A percentile compares a stretch with the other conserved stretches of the same genome.
These are phyloP conservation scores for Suillus lakei DNA, from an alignment of 768 basidiomycete species.

Conservation along the genomic window DNA sequence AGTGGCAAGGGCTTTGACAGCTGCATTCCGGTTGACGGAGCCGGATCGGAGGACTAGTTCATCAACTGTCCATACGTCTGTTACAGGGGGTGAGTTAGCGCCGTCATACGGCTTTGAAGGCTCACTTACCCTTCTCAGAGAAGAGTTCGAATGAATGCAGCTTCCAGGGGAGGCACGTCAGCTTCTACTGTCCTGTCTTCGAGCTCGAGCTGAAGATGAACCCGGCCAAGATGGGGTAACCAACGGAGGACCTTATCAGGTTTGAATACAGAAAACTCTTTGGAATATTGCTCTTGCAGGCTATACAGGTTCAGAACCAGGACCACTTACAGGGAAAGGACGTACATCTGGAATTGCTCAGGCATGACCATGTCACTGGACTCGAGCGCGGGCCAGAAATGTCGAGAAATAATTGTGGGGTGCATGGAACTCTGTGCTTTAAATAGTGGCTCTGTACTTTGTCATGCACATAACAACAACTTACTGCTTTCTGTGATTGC, in stretches of 20 bases:
- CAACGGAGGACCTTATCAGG: slow-evolving; percentile 92
- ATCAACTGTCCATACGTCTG: slow-evolving; percentile 73
- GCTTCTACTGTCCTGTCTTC: slow-evolving; percentile 77
- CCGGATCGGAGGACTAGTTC: slow-evolving; percentile 71
- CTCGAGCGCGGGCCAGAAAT: slow-evolving; percentile 94
- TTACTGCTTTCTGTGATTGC: slow-evolving; percentile 70
- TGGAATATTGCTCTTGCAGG: slow-evolving; percentile 75
- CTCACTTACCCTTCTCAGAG: slow-evolving; percentile 59
- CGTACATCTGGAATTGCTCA: slow-evolving; percentile 81
- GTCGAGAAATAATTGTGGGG: slow-evolving; percentile 88
- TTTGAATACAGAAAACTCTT: slow-evolving; percentile 81
- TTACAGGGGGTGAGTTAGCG: neutral
- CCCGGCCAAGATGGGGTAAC: slow-evolving; percentile 87
- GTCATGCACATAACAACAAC: slow-evolving; percentile 24
- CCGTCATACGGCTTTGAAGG: neutral
- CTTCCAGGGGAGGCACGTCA: slow-evolving; percentile 87
- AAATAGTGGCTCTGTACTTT: neutral
- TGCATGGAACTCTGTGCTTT: slow-evolving; percentile 69
- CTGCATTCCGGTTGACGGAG: slow-evolving; percentile 62
- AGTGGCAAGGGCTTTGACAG: slow-evolving; percentile 75
- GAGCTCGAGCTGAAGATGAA: slow-evolving; percentile 80
- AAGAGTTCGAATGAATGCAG: slow-evolving; percentile 90
- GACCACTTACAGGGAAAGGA: slow-evolving; percentile 14
- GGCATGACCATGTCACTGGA: slow-evolving; percentile 78
- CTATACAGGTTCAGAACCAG: slow-evolving; percentile 40